Percentiles rank a stretch among this genome's conserved stretches.
Conservation (phyloP, 768 basidiomycete species). For the Psilocybe azurescens region DNA sequence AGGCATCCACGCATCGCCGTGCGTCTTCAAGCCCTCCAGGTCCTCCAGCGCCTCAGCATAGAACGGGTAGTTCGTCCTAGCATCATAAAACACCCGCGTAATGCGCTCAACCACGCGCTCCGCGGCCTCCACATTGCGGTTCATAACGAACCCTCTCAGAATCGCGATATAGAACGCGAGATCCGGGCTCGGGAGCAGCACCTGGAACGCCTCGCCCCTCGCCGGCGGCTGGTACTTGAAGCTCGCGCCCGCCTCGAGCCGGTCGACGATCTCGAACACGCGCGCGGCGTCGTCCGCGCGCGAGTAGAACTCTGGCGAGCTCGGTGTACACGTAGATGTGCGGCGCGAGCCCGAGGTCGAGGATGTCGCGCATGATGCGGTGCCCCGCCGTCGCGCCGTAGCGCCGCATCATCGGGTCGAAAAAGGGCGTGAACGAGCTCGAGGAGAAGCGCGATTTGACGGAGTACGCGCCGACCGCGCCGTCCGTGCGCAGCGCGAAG, state of each 20-base stretch:
- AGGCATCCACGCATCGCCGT: too few species aligned
- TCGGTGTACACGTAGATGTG: constrained; percentile 54
- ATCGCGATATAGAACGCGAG: constrained; percentile 28
- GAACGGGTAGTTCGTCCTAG: not conserved
- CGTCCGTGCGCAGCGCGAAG: not conserved
- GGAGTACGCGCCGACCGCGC: constrained; percentile 5
- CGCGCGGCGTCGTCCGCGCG: constrained; percentile 33
- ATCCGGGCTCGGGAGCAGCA: constrained; percentile 21
- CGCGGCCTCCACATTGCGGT: constrained; percentile 19
- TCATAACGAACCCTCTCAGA: constrained; percentile 26
- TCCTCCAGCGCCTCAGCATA: not conserved
- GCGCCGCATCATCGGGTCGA: constrained; percentile 41
- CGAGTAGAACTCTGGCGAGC: constrained; percentile 45
- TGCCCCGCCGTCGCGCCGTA: constrained; percentile 38
- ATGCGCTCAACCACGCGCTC: constrained; percentile 15
- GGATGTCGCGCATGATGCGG: constrained; percentile 58
- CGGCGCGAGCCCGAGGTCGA: constrained; percentile 48
- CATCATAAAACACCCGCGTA: not conserved
- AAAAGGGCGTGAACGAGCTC: constrained; percentile 57
- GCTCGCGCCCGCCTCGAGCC: constrained; percentile 36
- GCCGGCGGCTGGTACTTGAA: not conserved
- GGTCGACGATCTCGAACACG: constrained; percentile 47
- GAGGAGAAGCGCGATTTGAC: constrained; percentile 9
- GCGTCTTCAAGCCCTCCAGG: not conserved
- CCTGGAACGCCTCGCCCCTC: not conserved